These are phyloP conservation scores for Larix sibirica DNA, from an alignment of 83 land plant genomes.

Conservation along the genomic window DNA sequence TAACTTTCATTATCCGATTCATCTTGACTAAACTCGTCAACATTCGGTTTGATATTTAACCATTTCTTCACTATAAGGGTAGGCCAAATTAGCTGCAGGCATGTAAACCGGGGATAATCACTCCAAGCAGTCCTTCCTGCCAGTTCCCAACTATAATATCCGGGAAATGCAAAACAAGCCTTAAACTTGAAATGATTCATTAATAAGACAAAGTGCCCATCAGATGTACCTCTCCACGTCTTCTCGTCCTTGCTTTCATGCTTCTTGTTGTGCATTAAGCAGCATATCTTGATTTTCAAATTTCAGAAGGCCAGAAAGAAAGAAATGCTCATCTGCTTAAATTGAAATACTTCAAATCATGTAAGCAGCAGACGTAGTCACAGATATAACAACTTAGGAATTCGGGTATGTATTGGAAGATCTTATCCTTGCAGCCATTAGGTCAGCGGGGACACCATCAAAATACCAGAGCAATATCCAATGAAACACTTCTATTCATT, in stretches of 20 bases:
- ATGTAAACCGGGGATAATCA: neutral
- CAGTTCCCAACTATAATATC: neutral
- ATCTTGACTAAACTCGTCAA: conserved; percentile 71
- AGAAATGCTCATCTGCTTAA: neutral
- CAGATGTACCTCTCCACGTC: neutral
- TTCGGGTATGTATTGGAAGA: neutral
- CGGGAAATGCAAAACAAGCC: neutral
- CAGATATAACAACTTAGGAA: neutral
- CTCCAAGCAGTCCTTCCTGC: neutral
- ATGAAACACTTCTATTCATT: neutral
- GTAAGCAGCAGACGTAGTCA: neutral
- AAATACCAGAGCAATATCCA: neutral
- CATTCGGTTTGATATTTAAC: conserved; percentile 53
- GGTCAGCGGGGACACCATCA: neutral
- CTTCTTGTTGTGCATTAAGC: neutral
- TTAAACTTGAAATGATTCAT: neutral
- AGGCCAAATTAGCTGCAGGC: conserved; percentile 76
- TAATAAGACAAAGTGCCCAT: neutral
- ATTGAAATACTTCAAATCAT: neutral
- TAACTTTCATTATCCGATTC: conserved; percentile 37
- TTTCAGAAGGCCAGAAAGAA: neutral
- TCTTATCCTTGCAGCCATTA: too few species aligned
- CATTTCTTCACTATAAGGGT: conserved; percentile 63
- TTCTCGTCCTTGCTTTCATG: neutral
- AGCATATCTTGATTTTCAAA: too few species aligned